Evolutionary conservation across 176 grass and related monocot species (phyloP).

Genomic region (Panicum miliaceum): DNA sequence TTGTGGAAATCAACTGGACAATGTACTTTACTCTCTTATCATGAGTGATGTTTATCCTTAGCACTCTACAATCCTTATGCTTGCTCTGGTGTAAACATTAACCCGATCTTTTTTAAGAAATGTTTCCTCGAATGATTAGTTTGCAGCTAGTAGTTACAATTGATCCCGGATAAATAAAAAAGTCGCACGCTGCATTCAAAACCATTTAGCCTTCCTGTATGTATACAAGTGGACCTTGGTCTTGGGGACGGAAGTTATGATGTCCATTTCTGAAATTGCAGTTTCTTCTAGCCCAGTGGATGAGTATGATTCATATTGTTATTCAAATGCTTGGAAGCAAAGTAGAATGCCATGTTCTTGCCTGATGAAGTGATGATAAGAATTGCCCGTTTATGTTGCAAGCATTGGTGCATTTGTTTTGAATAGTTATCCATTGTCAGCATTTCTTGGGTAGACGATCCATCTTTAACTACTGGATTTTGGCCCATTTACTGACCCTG

Average conservation of each 20-base stretch:
- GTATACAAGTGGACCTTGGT: background rate
- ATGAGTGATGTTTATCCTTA: slow-evolving; percentile 26
- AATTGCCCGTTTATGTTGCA: background rate
- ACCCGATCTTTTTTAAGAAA: background rate
- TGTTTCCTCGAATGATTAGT: slow-evolving; percentile 23
- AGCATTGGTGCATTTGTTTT: background rate
- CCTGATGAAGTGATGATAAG: slow-evolving; percentile 14
- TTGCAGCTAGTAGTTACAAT: background rate
- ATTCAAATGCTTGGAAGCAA: slow-evolving; percentile 6
- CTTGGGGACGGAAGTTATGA: background rate
- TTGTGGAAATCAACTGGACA: slow-evolving; percentile 41
- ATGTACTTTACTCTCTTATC: slow-evolving; percentile 27
- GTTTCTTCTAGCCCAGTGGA: background rate
- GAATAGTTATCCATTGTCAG: background rate
- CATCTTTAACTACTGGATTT: background rate
- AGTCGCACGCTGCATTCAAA: background rate
- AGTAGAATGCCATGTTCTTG: background rate
- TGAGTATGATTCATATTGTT: slow-evolving; percentile 15
- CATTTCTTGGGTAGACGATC: background rate
- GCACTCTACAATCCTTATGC: slow-evolving; percentile 18
- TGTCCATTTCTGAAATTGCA: background rate
- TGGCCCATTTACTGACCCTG: background rate
- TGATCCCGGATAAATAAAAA: background rate
- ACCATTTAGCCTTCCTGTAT: slow-evolving; percentile 3
- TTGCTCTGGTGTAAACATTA: slow-evolving; percentile 18